These are phyloP conservation scores for Solanum chacoense DNA, from an alignment of 305 asterid genomes.

Conservation along the genomic window DNA sequence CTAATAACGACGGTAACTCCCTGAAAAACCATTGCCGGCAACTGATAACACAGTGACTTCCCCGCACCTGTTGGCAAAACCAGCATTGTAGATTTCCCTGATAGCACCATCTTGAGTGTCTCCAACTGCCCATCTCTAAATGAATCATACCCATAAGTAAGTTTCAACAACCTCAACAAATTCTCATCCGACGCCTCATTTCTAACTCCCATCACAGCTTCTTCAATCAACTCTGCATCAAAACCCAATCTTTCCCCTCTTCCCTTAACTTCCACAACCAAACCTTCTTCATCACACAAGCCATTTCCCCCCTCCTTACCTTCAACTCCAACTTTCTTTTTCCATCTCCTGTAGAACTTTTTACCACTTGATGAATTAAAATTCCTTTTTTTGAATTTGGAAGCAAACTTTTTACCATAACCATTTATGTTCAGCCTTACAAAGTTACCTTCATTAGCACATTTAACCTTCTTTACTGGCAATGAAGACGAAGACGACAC, in stretches of 20 bases:
- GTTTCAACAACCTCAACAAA: slow-evolving; percentile 57
- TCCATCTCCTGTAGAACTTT: slow-evolving; percentile 29
- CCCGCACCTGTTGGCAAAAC: slow-evolving; percentile 96
- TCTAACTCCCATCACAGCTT: slow-evolving; percentile 62
- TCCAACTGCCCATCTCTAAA: slow-evolving; percentile 88
- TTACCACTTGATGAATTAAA: slow-evolving; percentile 30
- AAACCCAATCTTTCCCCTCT: slow-evolving; percentile 17
- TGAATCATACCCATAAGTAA: slow-evolving; percentile 66
- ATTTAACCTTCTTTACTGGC: slow-evolving; percentile 36
- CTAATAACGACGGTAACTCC: slow-evolving; percentile 86
- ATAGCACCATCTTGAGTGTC: slow-evolving; percentile 80
- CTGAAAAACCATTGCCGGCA: slow-evolving; percentile 67
- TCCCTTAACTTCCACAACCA: slow-evolving; percentile 30
- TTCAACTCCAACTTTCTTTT: slow-evolving; percentile 22
- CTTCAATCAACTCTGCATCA: slow-evolving; percentile 30
- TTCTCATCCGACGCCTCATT: slow-evolving; percentile 63
- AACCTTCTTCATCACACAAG: slow-evolving; percentile 46
- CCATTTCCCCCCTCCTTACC: slow-evolving; percentile 38
- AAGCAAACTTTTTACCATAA: slow-evolving; percentile 60
- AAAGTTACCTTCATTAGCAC: slow-evolving; percentile 65
- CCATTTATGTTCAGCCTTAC: slow-evolving; percentile 96
- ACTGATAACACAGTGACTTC: slow-evolving; percentile 83
- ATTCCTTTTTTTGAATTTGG: slow-evolving; percentile 36
- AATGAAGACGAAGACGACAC: slow-evolving; percentile 17
- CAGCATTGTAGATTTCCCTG: slow-evolving; percentile 69